These are phyloP conservation scores for Thelonectria olida DNA, from an alignment of 2,329 filamentous ascomycete species.

Conservation along the genomic window DNA sequence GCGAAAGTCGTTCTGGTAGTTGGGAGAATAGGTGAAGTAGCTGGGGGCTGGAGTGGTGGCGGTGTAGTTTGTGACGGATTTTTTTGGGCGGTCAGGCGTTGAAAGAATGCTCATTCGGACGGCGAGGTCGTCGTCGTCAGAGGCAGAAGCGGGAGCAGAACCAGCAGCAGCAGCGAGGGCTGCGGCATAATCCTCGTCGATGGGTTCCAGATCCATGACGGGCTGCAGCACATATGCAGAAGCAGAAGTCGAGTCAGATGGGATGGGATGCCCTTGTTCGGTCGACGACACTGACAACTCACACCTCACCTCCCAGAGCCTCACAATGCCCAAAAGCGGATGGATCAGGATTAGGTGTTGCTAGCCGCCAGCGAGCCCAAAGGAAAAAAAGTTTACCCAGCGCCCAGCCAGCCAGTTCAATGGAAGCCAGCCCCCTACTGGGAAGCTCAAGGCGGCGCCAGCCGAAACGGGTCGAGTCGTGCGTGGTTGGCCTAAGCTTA, in stretches of 20 bases:
- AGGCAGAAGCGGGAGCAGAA: conserved; percentile 27
- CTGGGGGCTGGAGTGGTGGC: conserved; percentile 35
- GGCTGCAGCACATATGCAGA: conserved; percentile 15
- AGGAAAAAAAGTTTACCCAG: conserved; percentile 32
- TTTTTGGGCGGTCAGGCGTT: conserved; percentile 39
- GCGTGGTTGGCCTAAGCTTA: conserved; percentile 10
- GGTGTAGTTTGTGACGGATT: conserved; percentile 26
- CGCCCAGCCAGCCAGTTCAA: conserved; percentile 14
- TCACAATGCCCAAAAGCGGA: conserved; percentile 25
- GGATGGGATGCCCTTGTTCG: conserved; percentile 11
- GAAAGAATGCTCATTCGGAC: conserved; percentile 29
- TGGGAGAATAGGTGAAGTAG: conserved; percentile 35
- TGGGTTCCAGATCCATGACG: conserved; percentile 37
- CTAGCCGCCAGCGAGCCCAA: conserved; percentile 30
- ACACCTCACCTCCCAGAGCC: conserved; percentile 32
- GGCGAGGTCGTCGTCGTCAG: conserved; percentile 31
- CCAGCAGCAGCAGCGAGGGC: conserved; percentile 36
- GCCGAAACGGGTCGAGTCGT: conserved; percentile 11
- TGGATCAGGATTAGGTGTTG: conserved; percentile 24
- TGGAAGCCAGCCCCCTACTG: conserved; percentile 24
- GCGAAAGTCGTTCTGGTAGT: conserved; percentile 37
- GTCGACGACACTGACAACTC: conserved; percentile 25
- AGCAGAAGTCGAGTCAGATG: conserved; percentile 14
- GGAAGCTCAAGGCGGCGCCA: conserved; percentile 25
- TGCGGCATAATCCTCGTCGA: conserved; percentile 41